phyloP scores from a whole-genome alignment of 371 early-diverging fungal species.

The Chytridium lagenaria region DNA sequence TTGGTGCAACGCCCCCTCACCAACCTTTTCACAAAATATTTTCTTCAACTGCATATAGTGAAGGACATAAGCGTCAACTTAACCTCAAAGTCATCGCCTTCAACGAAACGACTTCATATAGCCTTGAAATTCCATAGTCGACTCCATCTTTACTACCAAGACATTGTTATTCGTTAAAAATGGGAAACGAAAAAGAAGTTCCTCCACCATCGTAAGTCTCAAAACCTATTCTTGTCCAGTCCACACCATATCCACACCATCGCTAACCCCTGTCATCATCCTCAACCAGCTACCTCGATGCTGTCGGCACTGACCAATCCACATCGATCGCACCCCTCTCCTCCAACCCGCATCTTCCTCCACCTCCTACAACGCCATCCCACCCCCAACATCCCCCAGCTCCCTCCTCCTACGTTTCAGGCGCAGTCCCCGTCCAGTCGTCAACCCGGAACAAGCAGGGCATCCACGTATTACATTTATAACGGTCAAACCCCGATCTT shows the following conservation, averaged over 20 bases:
- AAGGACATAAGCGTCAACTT: too few species aligned
- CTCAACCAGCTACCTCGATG: background rate
- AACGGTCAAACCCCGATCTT: slow-evolving; percentile 7
- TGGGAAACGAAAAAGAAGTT: slow-evolving; percentile 10
- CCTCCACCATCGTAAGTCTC: slow-evolving; percentile 16
- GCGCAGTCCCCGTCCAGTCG: background rate
- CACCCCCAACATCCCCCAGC: background rate
- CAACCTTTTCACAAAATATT: too few species aligned
- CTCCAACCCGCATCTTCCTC: background rate
- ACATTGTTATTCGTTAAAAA: too few species aligned
- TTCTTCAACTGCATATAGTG: too few species aligned
- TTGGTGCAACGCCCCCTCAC: too few species aligned
- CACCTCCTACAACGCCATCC: background rate
- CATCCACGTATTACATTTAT: slow-evolving; percentile 5
- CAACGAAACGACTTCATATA: too few species aligned
- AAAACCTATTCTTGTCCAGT: background rate
- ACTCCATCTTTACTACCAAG: too few species aligned
- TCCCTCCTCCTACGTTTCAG: slow-evolving; percentile 5
- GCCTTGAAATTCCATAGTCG: too few species aligned
- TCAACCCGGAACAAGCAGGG: background rate
- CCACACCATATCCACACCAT: background rate
- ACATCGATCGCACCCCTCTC: slow-evolving; percentile 6
- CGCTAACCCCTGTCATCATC: background rate
- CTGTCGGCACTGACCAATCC: background rate
- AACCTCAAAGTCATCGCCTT: too few species aligned